Evolutionary conservation across 306 rosid species (phyloP).

Genomic region (Ormosia emarginata): DNA sequence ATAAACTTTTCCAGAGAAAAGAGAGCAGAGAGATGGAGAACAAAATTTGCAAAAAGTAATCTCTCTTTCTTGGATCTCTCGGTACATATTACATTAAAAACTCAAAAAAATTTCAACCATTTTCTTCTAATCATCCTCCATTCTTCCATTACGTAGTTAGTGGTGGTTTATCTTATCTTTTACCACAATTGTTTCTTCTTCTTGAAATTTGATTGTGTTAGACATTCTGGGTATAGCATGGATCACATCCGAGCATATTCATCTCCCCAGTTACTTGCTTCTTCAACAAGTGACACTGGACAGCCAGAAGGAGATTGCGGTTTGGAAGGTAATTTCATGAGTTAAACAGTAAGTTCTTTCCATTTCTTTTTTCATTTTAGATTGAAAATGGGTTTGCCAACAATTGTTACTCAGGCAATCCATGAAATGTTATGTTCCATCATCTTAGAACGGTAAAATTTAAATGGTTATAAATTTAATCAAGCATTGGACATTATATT

Average conservation of each 20-base stretch:
- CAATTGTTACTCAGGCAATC: not conserved
- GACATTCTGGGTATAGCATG: slow-evolving; percentile 34
- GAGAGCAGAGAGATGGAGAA: slow-evolving; percentile 13
- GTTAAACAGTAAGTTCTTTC: not conserved
- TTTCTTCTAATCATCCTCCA: slow-evolving; percentile 14
- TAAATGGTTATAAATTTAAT: not conserved
- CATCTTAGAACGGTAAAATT: not conserved
- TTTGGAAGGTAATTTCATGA: slow-evolving; percentile 55
- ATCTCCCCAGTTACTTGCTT: slow-evolving; percentile 46
- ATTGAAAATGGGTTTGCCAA: not conserved
- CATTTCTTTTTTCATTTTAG: not conserved
- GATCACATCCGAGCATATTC: slow-evolving; percentile 49
- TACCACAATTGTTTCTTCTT: slow-evolving; percentile 8
- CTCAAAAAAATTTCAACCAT: not conserved
- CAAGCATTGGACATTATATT: not conserved
- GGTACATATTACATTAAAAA: slow-evolving; percentile 2
- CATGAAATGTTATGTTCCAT: slow-evolving; percentile 3
- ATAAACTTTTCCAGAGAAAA: not conserved
- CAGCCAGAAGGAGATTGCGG: slow-evolving; percentile 36
- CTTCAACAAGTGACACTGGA: slow-evolving; percentile 32
- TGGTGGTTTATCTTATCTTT: not conserved
- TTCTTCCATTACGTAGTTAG: not conserved
- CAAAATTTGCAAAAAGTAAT: slow-evolving; percentile 42
- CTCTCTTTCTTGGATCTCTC: slow-evolving; percentile 57
- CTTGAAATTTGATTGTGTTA: not conserved